Evolutionary conservation across 2,329 filamentous ascomycete genomes (phyloP), one percentile per base, ranked within the genome.

Genomic region (Trichoderma koningiopsis): DNA sequence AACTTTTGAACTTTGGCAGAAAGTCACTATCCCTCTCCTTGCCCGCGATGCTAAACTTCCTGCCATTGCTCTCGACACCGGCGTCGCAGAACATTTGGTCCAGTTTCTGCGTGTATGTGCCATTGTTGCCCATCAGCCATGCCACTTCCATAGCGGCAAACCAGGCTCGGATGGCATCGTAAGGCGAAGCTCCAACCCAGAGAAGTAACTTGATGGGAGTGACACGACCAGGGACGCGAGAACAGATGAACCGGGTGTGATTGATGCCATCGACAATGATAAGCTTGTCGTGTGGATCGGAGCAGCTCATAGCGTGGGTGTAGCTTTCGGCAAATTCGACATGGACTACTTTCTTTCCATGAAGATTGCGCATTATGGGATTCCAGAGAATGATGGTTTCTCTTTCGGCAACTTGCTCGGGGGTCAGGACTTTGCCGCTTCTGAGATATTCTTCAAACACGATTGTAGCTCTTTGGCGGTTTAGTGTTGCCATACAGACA

Each of bases 401-500:
- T 59, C 83, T 80, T 60, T 86, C 75, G 0, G 92, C 86, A 1
- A 94, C 89, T 72, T 94, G 83, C 8, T 83, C 80, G 0, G 93
- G 94, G 0, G 84, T 85, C 3, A 92, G 83, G 2, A 92, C 80
- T 13, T 76, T 79, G 29, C 83, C 82, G 64, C 78, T 83, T 19
- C 72, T 71, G 73, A 91, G 77, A 65, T 87, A 86, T 71, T 85
- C 82, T 52, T 87, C 85, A 74, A 94, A 90, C 1, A 97, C 83
- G 24, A 97, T 88, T 59, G 91, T 92, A 1, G 94, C 92, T 43
- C 96, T 88, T 79, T 98, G 94, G 27, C 93, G 87, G 80, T 97
- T 98, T 43, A 98, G 84, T 7, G 88, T 92, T 49, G 87, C 87
- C 90, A 98, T 93, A 77, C 89, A 89, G 19, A 99, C 94, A 60